Conservation (phyloP, 441 rosid species). For the Cnidoscolus chayamansa region DNA sequence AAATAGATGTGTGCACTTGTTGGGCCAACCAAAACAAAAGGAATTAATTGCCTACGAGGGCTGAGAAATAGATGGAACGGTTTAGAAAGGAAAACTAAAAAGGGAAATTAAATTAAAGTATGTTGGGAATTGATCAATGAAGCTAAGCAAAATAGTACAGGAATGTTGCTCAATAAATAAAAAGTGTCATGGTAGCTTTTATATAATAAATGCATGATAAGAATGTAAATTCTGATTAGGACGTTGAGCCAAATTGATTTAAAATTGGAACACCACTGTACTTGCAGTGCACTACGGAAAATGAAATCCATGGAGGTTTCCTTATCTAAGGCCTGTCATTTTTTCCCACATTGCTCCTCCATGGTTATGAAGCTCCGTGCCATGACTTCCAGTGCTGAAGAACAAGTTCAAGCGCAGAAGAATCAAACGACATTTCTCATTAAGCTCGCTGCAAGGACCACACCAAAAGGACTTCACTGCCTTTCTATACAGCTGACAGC, state of each 20-base stretch:
- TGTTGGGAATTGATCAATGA: background rate
- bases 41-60: no score
- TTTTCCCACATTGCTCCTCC: conserved; percentile 60
- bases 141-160: conserved; percentile 10
- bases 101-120: no score
- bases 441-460: conserved; percentile 79
- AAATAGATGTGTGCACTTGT: no score
- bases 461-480: conserved; percentile 91
- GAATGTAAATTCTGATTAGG: conserved; percentile 8
- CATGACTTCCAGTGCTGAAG: conserved; percentile 69
- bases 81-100: no score
- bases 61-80: no score
- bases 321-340: conserved; percentile 55
- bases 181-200: conserved; percentile 1
- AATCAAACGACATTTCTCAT: conserved; percentile 60
- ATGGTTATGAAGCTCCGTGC: conserved; percentile 72
- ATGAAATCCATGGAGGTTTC: conserved; percentile 56
- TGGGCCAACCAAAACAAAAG: no score
- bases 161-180: conserved; percentile 11
- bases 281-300: conserved; percentile 64
- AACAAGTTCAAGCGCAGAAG: conserved; percentile 63
- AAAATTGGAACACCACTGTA: conserved; percentile 13
- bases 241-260: conserved; percentile 23
- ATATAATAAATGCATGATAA: conserved; percentile 10
- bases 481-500: conserved; percentile 82